Base-by-base conservation (phyloP, 2,329 filamentous ascomycete genomes). In the Pestalotiopsis sp. region DNA sequence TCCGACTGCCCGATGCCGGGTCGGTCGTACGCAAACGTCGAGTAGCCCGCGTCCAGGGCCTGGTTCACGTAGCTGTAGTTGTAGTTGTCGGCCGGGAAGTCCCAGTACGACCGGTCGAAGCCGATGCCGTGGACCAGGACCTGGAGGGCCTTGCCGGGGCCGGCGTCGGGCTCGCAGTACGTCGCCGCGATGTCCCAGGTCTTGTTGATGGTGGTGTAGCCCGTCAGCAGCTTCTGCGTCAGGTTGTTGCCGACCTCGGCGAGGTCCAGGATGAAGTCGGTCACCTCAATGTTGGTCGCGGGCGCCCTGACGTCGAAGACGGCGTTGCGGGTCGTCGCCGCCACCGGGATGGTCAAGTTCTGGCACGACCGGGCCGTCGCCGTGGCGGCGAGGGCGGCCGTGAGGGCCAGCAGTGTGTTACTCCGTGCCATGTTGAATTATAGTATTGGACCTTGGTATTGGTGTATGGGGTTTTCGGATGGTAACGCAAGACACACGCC, bases 1-100 rank as follows among this genome's bases (percentile, higher is more conserved):
- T 25, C 17, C 13, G 64, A 66, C 64, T 66, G 31, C 11, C 67
- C 59, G 20, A 66, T 52, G 27, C 67, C 64, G 17, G 63, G 59
- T 12, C 67, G 64, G 60, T 64, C 58, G 57, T 27, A 63, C 27
- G 64, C 45, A 25, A 63, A 66, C 27, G 67, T 66, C 31, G 64
- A 66, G 27, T 64, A 68, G 13, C 61, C 57, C 6, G 20, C 25
- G 11, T 31, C 36, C 9, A 68, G 45, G 2, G 90, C 89, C 13
- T 79, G 78, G 61, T 86, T 81, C 36, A 88, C 82, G 76, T 92
- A 92, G 74, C 85, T 88, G 80, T 92, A 91, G 75, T 90, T 88
- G 81, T 83, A 86, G 73, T 85, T 80, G 75, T 88, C 83, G 79
- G 81, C 86, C 0, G 87, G 76, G 12, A 87, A 76, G 74, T 92